phyloP scores from a whole-genome alignment of 345 rosid species.

The Gossypium mustelinum region DNA sequence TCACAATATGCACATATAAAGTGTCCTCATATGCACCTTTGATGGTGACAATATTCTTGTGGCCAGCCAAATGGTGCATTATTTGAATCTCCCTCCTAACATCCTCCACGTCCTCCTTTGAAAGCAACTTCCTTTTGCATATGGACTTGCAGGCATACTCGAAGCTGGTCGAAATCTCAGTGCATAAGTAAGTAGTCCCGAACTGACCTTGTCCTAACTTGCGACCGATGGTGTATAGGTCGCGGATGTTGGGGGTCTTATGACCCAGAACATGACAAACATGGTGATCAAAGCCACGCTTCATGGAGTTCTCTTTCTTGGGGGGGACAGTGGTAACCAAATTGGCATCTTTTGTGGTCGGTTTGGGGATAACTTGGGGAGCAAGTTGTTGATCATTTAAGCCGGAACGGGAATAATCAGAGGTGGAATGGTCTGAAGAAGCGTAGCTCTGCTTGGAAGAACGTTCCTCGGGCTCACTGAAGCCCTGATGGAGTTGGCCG shows the following conservation, averaged over 20 bases:
- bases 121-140: slow-evolving; percentile 84
- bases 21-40: slow-evolving; percentile 96
- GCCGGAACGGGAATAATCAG: slow-evolving; percentile 40
- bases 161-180: slow-evolving; percentile 52
- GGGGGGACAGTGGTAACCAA: slow-evolving; percentile 34
- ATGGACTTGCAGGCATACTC: slow-evolving; percentile 95
- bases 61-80: slow-evolving; percentile 98
- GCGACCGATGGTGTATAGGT: slow-evolving; percentile 72
- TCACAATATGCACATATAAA: slow-evolving; percentile 81
- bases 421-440: slow-evolving; percentile 36
- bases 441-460: slow-evolving; percentile 36
- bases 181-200: slow-evolving; percentile 87
- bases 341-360: slow-evolving; percentile 30
- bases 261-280: slow-evolving; percentile 79
- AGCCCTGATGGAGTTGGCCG: slow-evolving; percentile 72
- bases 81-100: slow-evolving; percentile 96
- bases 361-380: slow-evolving; percentile 34
- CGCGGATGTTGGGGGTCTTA: slow-evolving; percentile 77
- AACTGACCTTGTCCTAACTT: slow-evolving; percentile 97
- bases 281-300: slow-evolving; percentile 61
- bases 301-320: slow-evolving; percentile 58
- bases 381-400: slow-evolving; percentile 33
- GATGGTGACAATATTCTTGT: slow-evolving; percentile 83
- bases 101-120: slow-evolving; percentile 93
- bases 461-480: slow-evolving; percentile 60